Evolutionary conservation across 257 asterid species (phyloP), one percentile per base, ranked within the genome.

Genomic region (Parsonsia alboflavescens): DNA sequence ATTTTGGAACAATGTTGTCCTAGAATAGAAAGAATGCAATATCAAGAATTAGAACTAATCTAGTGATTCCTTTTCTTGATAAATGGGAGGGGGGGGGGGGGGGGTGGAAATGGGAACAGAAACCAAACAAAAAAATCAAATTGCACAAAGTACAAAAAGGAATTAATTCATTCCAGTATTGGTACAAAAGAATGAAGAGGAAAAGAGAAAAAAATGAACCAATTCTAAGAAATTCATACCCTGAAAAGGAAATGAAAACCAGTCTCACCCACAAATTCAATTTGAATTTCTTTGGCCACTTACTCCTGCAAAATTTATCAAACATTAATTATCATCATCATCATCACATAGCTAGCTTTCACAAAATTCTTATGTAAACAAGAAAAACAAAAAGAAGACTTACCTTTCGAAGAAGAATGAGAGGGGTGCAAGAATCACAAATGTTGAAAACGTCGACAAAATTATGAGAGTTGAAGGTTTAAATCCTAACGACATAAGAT

Each of bases 1-100:
- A 68, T 89, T 77, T 79, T 93, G 97, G 75, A 87, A 93, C 26
- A 93, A 79, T 15, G 98, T 91, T 68, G 90, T 92, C 84, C 98
- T 93, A 80, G 22, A 30, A 67, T 44, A 57, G 58, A 56, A 67
- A 52, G 39, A n/a, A 72, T 5, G 1, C 52, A 15, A 62, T 5
- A 16, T 17, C 19, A 67, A 42, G 30, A n/a, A 10, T 13, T 54
- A n/a, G 16, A n/a, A 9, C 15, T n/a, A 8, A 52, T n/a, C 58
- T 52, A 17, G 3, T 16, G 6, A 52, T 19, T 7, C 52, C 11
- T 13, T 13, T 48, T 48, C 52, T 9, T 30, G 16, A n/a, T n/a
- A n/a, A n/a, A n/a, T n/a, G n/a, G n/a, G n/a, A n/a, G n/a, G n/a
- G n/a, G n/a, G n/a, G n/a, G n/a, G n/a, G n/a, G n/a, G n/a, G n/a